These are phyloP conservation scores for Mucor ambiguus DNA, from an alignment of 371 early-diverging fungal genomes.

Conservation along the genomic window DNA sequence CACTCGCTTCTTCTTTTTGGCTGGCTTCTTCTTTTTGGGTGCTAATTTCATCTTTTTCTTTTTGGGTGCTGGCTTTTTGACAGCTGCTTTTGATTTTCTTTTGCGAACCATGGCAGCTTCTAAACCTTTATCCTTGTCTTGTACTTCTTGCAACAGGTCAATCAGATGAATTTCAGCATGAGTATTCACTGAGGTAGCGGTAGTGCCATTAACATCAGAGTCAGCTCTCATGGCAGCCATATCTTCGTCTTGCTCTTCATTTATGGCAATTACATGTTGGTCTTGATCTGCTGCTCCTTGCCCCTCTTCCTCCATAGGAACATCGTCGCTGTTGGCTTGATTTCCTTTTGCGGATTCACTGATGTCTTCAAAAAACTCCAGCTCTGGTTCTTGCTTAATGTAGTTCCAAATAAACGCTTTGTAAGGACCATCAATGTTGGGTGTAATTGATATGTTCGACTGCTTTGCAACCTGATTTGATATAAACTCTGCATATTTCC, in stretches of 20 bases:
- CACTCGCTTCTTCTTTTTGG: constrained; percentile 20
- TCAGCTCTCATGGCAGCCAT: background rate
- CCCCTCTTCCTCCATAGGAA: background rate
- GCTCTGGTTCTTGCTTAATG: constrained; percentile 11
- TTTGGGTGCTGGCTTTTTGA: constrained; percentile 8
- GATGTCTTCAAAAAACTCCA: constrained; percentile 21
- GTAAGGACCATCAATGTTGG: constrained; percentile 31
- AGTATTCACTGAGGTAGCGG: background rate
- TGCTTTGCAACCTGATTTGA: constrained; percentile 7
- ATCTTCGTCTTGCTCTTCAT: background rate
- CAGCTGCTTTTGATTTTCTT: background rate
- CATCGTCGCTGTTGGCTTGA: background rate
- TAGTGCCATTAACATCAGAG: background rate
- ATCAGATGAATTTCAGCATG: background rate
- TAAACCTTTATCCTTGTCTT: background rate
- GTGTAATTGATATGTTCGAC: constrained; percentile 2
- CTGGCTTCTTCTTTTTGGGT: constrained; percentile 3
- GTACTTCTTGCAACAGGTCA: background rate
- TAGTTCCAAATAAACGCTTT: constrained; percentile 37
- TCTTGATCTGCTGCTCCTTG: background rate
- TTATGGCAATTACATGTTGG: background rate
- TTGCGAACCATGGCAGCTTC: constrained; percentile 13
- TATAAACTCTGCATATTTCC: constrained; percentile 20
- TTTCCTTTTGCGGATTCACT: background rate
- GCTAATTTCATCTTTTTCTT: constrained; percentile 9